These are phyloP conservation scores for Yamadazyma kanchanaburiensis DNA, from an alignment of 1,139 yeast species.

Conservation along the genomic window DNA sequence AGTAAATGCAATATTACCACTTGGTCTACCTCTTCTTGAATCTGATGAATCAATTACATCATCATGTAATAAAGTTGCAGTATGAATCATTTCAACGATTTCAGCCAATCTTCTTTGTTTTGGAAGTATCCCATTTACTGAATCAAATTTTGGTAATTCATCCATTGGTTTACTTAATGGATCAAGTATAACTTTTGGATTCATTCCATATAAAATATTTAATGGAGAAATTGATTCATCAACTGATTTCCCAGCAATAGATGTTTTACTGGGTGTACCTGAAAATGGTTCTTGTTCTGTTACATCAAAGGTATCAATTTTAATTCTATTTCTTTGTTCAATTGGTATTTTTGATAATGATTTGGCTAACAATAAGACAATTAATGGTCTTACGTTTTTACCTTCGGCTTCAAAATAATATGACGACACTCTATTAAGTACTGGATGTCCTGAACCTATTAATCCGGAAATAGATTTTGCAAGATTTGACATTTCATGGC, in stretches of 20 bases:
- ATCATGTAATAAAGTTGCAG: slow-evolving; percentile 94
- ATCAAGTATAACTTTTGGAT: slow-evolving; percentile 73
- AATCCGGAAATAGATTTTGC: slow-evolving; percentile 84
- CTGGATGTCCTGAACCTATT: slow-evolving; percentile 92
- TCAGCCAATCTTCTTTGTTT: slow-evolving; percentile 94
- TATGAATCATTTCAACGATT: slow-evolving; percentile 97
- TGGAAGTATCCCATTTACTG: slow-evolving; percentile 72
- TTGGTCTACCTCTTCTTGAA: slow-evolving; percentile 84
- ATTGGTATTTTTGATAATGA: slow-evolving; percentile 77
- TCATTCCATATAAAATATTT: slow-evolving; percentile 80
- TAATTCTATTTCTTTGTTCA: slow-evolving; percentile 61
- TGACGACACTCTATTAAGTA: slow-evolving; percentile 82
- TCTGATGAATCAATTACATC: slow-evolving; percentile 95
- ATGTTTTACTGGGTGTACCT: slow-evolving; percentile 47
- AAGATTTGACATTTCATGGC: slow-evolving; percentile 87
- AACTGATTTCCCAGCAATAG: slow-evolving; percentile 54
- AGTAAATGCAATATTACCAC: slow-evolving; percentile 90
- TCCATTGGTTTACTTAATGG: slow-evolving; percentile 84
- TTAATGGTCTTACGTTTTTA: slow-evolving; percentile 88
- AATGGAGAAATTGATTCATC: slow-evolving; percentile 74
- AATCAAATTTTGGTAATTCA: slow-evolving; percentile 60
- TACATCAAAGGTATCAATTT: slow-evolving; percentile 60
- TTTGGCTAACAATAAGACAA: slow-evolving; percentile 78
- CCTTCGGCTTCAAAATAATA: slow-evolving; percentile 97
- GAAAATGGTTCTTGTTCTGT: slow-evolving; percentile 57